Percentiles rank a stretch among this genome's conserved stretches.
phyloP scores from a whole-genome alignment of 345 rosid genomes.

The Trapa bicornis region DNA sequence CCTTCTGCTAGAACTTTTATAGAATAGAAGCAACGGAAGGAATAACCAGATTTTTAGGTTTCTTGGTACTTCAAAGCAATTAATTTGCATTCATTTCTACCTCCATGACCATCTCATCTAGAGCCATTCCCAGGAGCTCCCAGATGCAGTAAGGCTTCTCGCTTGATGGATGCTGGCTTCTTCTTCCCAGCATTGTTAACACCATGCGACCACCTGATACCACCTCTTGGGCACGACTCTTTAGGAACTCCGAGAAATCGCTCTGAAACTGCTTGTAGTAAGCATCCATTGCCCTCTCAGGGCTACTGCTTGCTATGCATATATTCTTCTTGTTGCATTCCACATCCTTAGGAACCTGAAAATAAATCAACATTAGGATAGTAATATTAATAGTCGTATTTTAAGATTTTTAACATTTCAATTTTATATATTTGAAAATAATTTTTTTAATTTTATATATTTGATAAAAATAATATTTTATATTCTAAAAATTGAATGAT shows the following conservation, averaged over 20 bases:
- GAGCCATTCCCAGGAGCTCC: slow-evolving; percentile 39
- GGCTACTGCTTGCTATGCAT: slow-evolving; percentile 18
- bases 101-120: slow-evolving; percentile 31
- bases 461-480: too few relatives aligned
- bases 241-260: slow-evolving; percentile 30
- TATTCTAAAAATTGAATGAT: too few relatives aligned
- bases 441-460: too few relatives aligned
- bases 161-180: slow-evolving; percentile 29
- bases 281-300: slow-evolving; percentile 21
- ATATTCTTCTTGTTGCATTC: too few relatives aligned
- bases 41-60: too few relatives aligned
- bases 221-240: slow-evolving; percentile 31
- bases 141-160: slow-evolving; percentile 34
- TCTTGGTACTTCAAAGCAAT: background rate
- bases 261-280: slow-evolving; percentile 31
- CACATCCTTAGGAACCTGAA: too few relatives aligned
- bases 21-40: too few relatives aligned
- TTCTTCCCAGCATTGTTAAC: slow-evolving; percentile 30
- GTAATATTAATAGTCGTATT: too few relatives aligned
- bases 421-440: too few relatives aligned
- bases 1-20: too few relatives aligned
- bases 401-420: too few relatives aligned
- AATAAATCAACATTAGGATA: too few relatives aligned
- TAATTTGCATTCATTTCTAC: slow-evolving; percentile 9
- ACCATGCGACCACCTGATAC: slow-evolving; percentile 38